Conservation (phyloP, 331 rosid species). For the Acacia pycnantha region DNA sequence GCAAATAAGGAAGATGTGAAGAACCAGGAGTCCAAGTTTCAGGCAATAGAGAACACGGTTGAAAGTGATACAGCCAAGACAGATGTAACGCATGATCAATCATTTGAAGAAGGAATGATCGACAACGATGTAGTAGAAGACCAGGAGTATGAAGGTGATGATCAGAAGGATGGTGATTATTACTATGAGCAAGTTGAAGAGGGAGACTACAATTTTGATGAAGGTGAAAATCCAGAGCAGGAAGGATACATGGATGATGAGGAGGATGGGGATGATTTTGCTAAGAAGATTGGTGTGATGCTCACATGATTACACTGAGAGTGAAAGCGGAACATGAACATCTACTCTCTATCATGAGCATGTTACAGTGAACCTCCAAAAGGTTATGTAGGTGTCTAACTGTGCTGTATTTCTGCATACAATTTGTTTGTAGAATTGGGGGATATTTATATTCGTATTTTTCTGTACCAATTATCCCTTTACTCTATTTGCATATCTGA, state of each 20-base stretch:
- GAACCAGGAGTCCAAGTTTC: conserved; percentile 37
- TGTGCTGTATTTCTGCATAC: conserved; percentile 49
- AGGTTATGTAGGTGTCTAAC: conserved; percentile 40
- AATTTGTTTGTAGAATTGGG: conserved; percentile 49
- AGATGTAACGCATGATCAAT: conserved; percentile 32
- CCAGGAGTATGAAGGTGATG: conserved; percentile 65
- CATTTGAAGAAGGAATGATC: conserved; percentile 63
- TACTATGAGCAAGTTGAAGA: conserved; percentile 82
- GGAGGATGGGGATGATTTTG: conserved; percentile 89
- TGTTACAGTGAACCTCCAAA: conserved; percentile 35
- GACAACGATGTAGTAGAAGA: conserved; percentile 57
- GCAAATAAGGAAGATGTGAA: conserved; percentile 38
- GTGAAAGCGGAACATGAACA: conserved; percentile 5
- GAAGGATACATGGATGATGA: conserved; percentile 78
- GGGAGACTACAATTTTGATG: conserved; percentile 65
- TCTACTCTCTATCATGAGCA: conserved; percentile 14
- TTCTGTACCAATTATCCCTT: conserved; percentile 47
- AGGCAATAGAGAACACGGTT: conserved; percentile 29
- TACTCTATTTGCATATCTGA: conserved; percentile 49
- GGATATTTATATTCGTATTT: conserved; percentile 38
- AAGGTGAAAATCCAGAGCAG: conserved; percentile 68
- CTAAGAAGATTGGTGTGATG: conserved; percentile 88
- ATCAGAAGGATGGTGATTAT: conserved; percentile 70
- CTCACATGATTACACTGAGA: conserved; percentile 41
- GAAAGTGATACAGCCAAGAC: conserved; percentile 38